Base-by-base conservation (phyloP, 768 basidiomycete species). In the Leccinum uliginosum region DNA sequence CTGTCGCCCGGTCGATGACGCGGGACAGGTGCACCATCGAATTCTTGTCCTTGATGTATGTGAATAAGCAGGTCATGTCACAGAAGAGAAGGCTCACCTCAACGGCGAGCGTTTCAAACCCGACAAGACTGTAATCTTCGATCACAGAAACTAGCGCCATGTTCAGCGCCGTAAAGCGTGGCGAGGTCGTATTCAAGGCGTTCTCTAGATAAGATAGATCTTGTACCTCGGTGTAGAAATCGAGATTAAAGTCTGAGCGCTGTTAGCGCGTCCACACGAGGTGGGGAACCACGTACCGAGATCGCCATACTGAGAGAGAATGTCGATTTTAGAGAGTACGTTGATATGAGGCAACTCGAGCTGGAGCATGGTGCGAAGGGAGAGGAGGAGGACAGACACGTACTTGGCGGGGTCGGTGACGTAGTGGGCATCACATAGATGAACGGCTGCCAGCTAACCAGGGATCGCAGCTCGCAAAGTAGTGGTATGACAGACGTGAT, bases 311-410 rank as follows among this genome's bases (percentile, higher is more conserved):
- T 88, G 84, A 17, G 81, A 77, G 17, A 99, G 76, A n/a, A 98
- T 76, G 73, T 99, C 97, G 54, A 98, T 80, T 73, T 99, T 99
- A 9, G 93, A 95, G 14, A 99, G 78, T 3, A 99, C 97, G 67
- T 99, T 98, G 74, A 99, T 79, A 69, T 98, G 97, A 0, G 97
- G 97, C n/a, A 98, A 81, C 66, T 97, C 97, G 54, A 99, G 81
- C 66, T 98, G 95, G n/a, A 99, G 79, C 97, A 98, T 98, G 15
- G 96, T 91, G 50, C 97, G 82, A 26, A 99, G 79, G 11, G 95
- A 92, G 12, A 98, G 83, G 34, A 99, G 81, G 44, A 98, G 80
- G 35, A 98, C 84, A 12, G 94, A 93, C 58, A 98, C 80, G 73
- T 95, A 99, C 75, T 98, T 98, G 3, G 92, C 81, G 3, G 95